These are phyloP conservation scores for Dryadomyces quercus-mongolicae DNA, from an alignment of 2,329 filamentous ascomycete genomes.

Conservation along the genomic window DNA sequence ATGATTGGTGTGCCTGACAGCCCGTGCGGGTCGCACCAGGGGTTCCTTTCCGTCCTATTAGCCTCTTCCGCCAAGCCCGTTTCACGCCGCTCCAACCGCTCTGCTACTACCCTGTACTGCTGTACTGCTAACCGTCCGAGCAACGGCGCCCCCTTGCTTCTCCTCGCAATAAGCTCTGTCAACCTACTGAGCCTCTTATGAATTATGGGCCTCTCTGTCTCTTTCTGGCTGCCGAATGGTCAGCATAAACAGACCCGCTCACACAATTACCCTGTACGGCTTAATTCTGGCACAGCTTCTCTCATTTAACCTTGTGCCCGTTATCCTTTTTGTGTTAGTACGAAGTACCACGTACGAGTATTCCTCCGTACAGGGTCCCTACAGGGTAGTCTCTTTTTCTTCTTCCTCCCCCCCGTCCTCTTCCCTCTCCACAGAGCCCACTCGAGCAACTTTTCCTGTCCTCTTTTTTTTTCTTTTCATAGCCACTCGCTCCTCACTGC, in stretches of 20 bases:
- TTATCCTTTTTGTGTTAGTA: not conserved
- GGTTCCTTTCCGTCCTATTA: not conserved
- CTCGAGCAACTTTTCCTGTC: not conserved
- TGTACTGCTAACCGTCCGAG: not conserved
- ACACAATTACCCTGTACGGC: not conserved
- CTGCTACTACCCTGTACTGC: not conserved
- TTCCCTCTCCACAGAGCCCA: not conserved
- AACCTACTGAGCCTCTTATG: not conserved
- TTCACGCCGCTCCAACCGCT: not conserved
- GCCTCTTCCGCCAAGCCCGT: not conserved
- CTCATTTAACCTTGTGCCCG: conserved; percentile 4
- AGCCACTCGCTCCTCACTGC: not conserved
- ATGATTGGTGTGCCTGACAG: not conserved
- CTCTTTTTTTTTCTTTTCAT: not conserved
- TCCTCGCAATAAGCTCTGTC: not conserved
- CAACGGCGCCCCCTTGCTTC: not conserved
- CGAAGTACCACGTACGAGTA: too few species aligned
- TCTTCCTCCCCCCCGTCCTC: not conserved
- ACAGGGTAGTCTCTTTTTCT: not conserved
- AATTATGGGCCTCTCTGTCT: not conserved
- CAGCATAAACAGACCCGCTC: not conserved
- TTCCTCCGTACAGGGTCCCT: not conserved
- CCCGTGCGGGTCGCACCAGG: not conserved
- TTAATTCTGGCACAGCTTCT: not conserved
- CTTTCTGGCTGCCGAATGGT: not conserved